Base-by-base conservation (phyloP, 106 monocot species). In the Amphibolis antarctica region DNA sequence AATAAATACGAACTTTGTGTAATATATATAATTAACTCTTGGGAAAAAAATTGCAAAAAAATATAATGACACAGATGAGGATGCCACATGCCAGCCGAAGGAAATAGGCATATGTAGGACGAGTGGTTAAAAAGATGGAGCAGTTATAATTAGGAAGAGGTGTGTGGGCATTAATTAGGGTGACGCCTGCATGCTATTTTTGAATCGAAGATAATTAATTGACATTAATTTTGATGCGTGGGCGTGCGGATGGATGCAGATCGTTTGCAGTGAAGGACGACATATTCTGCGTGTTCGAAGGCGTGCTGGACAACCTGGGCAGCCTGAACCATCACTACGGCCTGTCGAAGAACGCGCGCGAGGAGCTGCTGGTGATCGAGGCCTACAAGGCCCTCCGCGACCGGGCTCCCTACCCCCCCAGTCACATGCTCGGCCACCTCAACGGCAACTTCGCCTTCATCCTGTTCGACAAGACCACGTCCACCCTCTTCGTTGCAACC, bases 381-480 rank as follows among this genome's bases (percentile, higher is more conserved):
- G 98, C 98, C 25, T 98, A 98, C 72, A 91, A 98, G 74, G 80
- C 91, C 18, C 87, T 98, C 18, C 66, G 96, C 0, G 96, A 98
- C 72, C 47, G 90, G 28, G 86, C 86, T n/a, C 96, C 96, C 1
- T 85, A 87, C 63, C 84, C 86, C 10, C 75, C 90, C 5, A 85
- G 80, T 70, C 87, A 80, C 59, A 87, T 98, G 90, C 78, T 98
- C 12, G 80, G 80, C 18, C 87, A 87, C 25, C 82, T 98, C 70
- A 31, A 28, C 21, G 98, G 91, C 17, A 78, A 47, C 64, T 98
- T 87, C 31, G 64, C 86, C 46, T 98, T 98, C 60, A 69, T 98
- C 44, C 70, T 98, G 70, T 98, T 98, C 44, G 91, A 98, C 80
- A 74, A 72, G 69, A 69, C 78, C 27, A 85, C 85, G 1, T 85